Base-by-base conservation (phyloP, 306 rosid genomes). In the Malus orientalis region DNA sequence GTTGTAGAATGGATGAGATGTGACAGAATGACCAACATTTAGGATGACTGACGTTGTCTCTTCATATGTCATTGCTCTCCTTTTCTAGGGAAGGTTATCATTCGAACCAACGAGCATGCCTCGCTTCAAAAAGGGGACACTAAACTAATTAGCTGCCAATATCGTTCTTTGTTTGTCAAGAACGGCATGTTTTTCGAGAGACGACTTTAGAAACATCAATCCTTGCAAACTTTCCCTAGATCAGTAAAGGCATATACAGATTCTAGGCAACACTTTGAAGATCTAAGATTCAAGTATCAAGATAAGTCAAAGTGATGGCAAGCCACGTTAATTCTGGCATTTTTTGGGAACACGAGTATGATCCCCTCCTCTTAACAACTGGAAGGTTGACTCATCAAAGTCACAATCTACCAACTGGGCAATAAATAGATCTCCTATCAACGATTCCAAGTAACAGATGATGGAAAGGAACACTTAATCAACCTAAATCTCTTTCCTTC, bases 311-410 rank as follows among this genome's bases (percentile, higher is more conserved):
- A 59, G 32, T 59, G 55, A 19, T 2, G 3, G 20, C 20, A 49
- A 49, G 18, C 18, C 8, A 49, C 20, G 3, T 49, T 20, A 49
- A 49, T 49, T 49, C 1, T 15, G 20, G 2, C 20, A 6, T 49
- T 49, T 2, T 49, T 49, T 0, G 0, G 3, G 55, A 49, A 49
- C 8, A 49, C 3, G 3, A 49, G 3, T 49, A 6, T 49, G 55
- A 15, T 6, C 7, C 6, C 5, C 19, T 4, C 8, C 55, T 18
- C 8, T 0, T 15, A 5, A 49, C 0, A 2, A 49, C 0, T 2
- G 8, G 55, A 49, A 49, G 1, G 55, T 49, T 15, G 7, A 15
- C 19, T 14, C 8, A 49, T 49, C 20, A 49, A 49, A 15, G 55
- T 49, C 20, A 49, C 20, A 49, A 49, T 49, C 0, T 4, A 1